These are phyloP conservation scores for Phytophthora colocasiae DNA, from an alignment of 352 stramenopile genomes.

Conservation along the genomic window DNA sequence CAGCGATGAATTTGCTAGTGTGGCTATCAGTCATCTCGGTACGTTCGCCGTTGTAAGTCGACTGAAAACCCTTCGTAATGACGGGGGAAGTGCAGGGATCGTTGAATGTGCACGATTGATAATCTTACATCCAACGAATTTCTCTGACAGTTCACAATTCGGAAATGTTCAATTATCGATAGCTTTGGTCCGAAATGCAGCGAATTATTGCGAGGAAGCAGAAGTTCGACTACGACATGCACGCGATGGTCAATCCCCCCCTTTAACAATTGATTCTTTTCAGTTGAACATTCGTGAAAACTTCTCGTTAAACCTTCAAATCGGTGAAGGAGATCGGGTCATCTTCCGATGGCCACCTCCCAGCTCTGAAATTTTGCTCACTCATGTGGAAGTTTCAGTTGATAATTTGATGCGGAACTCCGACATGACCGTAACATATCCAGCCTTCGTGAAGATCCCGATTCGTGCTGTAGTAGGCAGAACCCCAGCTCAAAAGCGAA, in stretches of 20 bases:
- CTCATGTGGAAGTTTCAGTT: slow-evolving; percentile 12
- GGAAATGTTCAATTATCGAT: slow-evolving; percentile 11
- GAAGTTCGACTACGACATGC: slow-evolving; percentile 1
- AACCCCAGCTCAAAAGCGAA: slow-evolving; percentile 19
- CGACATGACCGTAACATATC: background rate
- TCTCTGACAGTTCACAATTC: slow-evolving; percentile 6
- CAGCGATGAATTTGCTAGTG: slow-evolving; percentile 12
- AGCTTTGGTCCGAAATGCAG: slow-evolving; percentile 20
- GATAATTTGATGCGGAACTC: background rate
- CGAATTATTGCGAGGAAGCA: slow-evolving; percentile 17
- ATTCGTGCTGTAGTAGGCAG: slow-evolving; percentile 20
- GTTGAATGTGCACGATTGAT: slow-evolving; percentile 17
- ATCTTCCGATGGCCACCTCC: slow-evolving; percentile 29
- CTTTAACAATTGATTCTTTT: slow-evolving; percentile 20
- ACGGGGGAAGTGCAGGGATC: slow-evolving; percentile 9
- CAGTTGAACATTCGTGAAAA: slow-evolving; percentile 22
- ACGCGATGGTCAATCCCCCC: background rate
- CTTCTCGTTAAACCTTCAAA: slow-evolving; percentile 22
- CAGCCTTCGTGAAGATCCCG: slow-evolving; percentile 14
- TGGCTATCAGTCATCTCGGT: slow-evolving; percentile 25
- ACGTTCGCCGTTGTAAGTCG: slow-evolving; percentile 30
- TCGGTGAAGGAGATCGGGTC: slow-evolving; percentile 11
- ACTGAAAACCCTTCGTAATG: background rate
- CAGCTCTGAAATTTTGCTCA: slow-evolving; percentile 5
- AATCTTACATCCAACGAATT: slow-evolving; percentile 12